Base-by-base conservation (phyloP, 2,329 filamentous ascomycete species). In the Fusarium oxysporum region DNA sequence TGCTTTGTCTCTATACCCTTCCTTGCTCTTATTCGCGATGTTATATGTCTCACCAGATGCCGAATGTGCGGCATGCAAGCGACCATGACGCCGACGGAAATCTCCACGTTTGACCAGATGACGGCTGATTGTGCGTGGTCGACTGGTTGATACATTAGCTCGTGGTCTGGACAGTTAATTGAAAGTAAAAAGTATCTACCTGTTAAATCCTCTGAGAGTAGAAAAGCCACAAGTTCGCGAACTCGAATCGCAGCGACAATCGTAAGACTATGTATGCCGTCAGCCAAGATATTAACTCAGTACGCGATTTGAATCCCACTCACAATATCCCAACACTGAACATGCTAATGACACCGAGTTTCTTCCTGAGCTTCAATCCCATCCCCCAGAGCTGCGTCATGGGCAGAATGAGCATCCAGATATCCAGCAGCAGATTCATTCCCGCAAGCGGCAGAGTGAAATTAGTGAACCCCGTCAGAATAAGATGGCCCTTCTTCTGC, bases 311-410 rank as follows among this genome's bases (percentile, higher is more conserved):
- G 8, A 28, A 28, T 28, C 28, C 28, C 28, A 28, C 28, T 28
- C 28, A 73, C 70, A 73, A 73, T 5, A 73, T 37, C 9, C 70
- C 70, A 43, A 68, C 66, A 3, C 70, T 67, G 0, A 72, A 72
- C 70, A 72, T 72, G 16, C 65, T 67, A 9, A 72, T 59, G 3
- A 70, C 70, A 2, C 57, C 65, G 11, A 72, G 23, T 11, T 72
- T 72, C 40, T 70, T 72, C 0, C 30, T 72, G 1, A 70, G 2
- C 10, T 72, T 66, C 23, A 72, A 5, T 1, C 70, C 70, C 10
- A 73, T 21, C 2, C 57, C 43, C 47, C 62, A 70, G 1, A 72
- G 33, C 16, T 72, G 70, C 9, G 56, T 60, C 6, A 72, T 33
- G 1, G 70, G 70, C 5, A 72, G 45, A 4, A 70, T 25, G 1